These are phyloP conservation scores for Kwoniella pini DNA, from an alignment of 768 basidiomycete species.

Conservation along the genomic window DNA sequence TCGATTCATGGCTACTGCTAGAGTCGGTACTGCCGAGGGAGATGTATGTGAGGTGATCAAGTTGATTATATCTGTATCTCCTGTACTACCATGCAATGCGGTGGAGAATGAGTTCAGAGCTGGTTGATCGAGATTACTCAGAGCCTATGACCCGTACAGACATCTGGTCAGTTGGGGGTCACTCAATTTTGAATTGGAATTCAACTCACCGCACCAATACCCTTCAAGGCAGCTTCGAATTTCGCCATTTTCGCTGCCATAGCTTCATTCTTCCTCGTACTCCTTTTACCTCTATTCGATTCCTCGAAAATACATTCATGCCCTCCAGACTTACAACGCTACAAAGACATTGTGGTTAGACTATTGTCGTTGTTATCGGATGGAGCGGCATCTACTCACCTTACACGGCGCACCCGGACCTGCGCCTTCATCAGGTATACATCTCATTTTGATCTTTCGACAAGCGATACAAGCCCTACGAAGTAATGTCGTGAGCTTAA, in stretches of 20 bases:
- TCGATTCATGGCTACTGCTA: conserved; percentile 45
- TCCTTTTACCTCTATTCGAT: conserved; percentile 88
- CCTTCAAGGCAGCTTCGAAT: conserved; percentile 44
- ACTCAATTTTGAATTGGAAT: background rate
- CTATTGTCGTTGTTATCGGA: too few relatives aligned
- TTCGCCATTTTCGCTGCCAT: conserved; percentile 38
- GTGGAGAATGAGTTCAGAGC: conserved; percentile 47
- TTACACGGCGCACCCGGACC: conserved; percentile 49
- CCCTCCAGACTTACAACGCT: conserved; percentile 52
- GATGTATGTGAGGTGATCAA: conserved; percentile 46
- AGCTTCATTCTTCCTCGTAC: conserved; percentile 55
- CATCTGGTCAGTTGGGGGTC: background rate
- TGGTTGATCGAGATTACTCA: conserved; percentile 44
- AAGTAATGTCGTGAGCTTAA: too few relatives aligned
- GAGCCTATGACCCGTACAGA: conserved; percentile 23
- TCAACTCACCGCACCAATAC: conserved; percentile 43
- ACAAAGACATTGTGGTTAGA: too few relatives aligned
- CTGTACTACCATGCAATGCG: conserved; percentile 30
- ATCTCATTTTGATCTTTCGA: conserved; percentile 54
- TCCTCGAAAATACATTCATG: conserved; percentile 96
- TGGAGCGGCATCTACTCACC: conserved; percentile 29
- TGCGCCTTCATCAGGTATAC: conserved; percentile 47
- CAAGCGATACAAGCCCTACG: conserved; percentile 43
- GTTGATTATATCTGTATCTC: conserved; percentile 45
- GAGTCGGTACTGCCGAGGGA: conserved; percentile 37